Base-by-base conservation (phyloP, 192 early-diverging fungal genomes). In the Coemansia biformis region DNA sequence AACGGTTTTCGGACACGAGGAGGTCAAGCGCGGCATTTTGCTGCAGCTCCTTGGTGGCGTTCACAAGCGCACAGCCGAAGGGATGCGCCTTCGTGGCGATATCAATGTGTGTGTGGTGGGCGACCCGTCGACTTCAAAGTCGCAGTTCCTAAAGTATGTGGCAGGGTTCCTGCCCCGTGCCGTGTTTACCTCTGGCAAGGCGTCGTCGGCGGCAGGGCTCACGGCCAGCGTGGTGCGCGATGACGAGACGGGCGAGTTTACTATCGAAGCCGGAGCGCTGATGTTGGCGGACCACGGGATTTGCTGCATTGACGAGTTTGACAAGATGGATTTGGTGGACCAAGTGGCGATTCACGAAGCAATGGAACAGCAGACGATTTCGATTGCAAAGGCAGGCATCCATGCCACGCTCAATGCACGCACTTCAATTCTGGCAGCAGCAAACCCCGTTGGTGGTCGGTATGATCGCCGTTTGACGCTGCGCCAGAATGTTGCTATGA, bases 321-420 rank as follows among this genome's bases (percentile, higher is more conserved):
- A 98, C 66, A 98, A 98, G 77, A 98, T 98, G 95, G 91, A 96
- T 37, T 55, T 92, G 8, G 76, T 75, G 35, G 95, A 98, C 75
- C 93, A 96, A 66, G 92, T 96, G n/a, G 92, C 95, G 22, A 98
- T 98, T 77, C 95, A 98, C 81, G 95, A 98, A 75, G 95, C 93
- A 9, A 98, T 98, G 95, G 93, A 96, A 70, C 95, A 98, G 77
- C 95, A 98, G 67, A 98, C 93, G 8, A 98, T 96, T 46, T 84
- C 84, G 11, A 94, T 96, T 54, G 88, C 93, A 38, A 96, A 96
- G 64, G 93, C 93, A 28, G 92, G 93, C 34, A 93, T 94, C 57
- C 93, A 96, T 52, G 90, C 92, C 24, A 90, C 89, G 23, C 75
- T 96, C 41, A 96, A 93, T 63, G 93, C 93, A 3, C 83, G 93